A percentile compares a stretch with the other conserved stretches of the same genome.
These are phyloP conservation scores for Ricinus communis DNA, from an alignment of 345 rosid species.

Conservation along the genomic window DNA sequence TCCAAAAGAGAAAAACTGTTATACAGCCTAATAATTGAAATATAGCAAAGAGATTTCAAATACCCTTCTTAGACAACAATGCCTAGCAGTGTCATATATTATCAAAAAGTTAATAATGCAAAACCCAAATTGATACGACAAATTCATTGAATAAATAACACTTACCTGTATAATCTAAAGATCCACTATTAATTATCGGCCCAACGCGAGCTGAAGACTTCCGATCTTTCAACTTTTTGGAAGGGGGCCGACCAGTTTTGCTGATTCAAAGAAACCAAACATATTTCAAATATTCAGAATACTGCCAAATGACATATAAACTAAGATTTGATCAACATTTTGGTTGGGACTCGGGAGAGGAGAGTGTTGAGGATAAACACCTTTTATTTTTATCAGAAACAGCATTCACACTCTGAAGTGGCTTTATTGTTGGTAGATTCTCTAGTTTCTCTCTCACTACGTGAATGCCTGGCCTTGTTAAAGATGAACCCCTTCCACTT, in stretches of 20 bases:
- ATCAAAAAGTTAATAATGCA: not conserved
- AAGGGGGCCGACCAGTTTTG: constrained; percentile 85
- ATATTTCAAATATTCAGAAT: constrained; percentile 1
- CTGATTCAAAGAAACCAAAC: constrained; percentile 42
- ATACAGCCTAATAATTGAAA: not conserved
- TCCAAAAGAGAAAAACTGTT: not conserved
- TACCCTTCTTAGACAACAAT: not conserved
- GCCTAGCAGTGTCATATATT: not conserved
- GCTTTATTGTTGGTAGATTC: constrained; percentile 53
- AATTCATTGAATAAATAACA: not conserved
- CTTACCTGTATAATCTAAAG: constrained; percentile 71
- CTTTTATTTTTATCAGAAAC: constrained; percentile 77
- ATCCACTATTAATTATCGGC: constrained; percentile 40
- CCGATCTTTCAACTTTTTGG: constrained; percentile 77
- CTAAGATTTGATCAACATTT: constrained; percentile 14
- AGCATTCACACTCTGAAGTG: constrained; percentile 54
- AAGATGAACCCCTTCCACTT: constrained; percentile 54
- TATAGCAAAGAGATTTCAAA: not conserved
- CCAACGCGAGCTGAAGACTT: constrained; percentile 59
- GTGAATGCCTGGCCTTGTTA: constrained; percentile 52
- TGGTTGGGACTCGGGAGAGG: too few relatives aligned
- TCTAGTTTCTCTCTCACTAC: constrained; percentile 59
- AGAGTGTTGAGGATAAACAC: constrained; percentile 28
- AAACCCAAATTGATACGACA: not conserved
- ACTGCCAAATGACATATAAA: not conserved